phyloP scores from a whole-genome alignment of 2,329 filamentous ascomycete genomes.

The Alternaria arbusti region DNA sequence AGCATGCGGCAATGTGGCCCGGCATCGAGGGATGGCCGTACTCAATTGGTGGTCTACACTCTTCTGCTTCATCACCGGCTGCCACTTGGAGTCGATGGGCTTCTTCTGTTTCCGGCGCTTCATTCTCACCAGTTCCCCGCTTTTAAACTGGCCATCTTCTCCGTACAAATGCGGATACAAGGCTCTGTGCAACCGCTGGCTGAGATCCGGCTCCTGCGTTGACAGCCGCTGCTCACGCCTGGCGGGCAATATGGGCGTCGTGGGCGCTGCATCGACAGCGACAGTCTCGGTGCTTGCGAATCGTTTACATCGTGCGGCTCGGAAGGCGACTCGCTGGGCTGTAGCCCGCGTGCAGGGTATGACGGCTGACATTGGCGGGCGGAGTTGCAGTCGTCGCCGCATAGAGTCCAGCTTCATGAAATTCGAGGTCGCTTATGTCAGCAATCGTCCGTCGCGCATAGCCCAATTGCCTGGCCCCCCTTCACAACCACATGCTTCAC shows the following conservation, averaged over 20 bases:
- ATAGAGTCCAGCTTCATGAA: slow-evolving; percentile 21
- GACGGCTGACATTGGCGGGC: slow-evolving; percentile 62
- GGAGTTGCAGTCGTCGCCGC: slow-evolving; percentile 15
- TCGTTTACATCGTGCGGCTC: slow-evolving; percentile 23
- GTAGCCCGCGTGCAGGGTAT: slow-evolving; percentile 65
- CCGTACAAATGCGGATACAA: slow-evolving; percentile 19
- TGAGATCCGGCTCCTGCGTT: slow-evolving; percentile 13
- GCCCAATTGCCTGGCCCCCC: not conserved
- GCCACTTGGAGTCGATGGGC: slow-evolving; percentile 17
- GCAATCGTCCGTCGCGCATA: slow-evolving; percentile 4
- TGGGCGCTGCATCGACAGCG: slow-evolving; percentile 9
- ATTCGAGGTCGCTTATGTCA: slow-evolving; percentile 36
- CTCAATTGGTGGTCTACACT: slow-evolving; percentile 19
- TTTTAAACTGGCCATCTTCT: slow-evolving; percentile 1
- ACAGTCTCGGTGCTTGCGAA: slow-evolving; percentile 28
- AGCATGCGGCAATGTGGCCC: not conserved
- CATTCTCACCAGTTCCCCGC: not conserved
- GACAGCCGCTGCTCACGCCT: slow-evolving; percentile 9
- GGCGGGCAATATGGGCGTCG: slow-evolving; percentile 2
- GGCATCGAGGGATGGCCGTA: not conserved
- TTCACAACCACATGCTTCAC: not conserved
- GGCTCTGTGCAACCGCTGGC: slow-evolving; percentile 28
- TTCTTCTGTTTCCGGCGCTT: slow-evolving; percentile 10
- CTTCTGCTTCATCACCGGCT: slow-evolving; percentile 15
- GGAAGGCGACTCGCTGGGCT: slow-evolving; percentile 27